Evolutionary conservation across 176 grass and related monocot genomes (phyloP).

Genomic region (Musa troglodytarum): DNA sequence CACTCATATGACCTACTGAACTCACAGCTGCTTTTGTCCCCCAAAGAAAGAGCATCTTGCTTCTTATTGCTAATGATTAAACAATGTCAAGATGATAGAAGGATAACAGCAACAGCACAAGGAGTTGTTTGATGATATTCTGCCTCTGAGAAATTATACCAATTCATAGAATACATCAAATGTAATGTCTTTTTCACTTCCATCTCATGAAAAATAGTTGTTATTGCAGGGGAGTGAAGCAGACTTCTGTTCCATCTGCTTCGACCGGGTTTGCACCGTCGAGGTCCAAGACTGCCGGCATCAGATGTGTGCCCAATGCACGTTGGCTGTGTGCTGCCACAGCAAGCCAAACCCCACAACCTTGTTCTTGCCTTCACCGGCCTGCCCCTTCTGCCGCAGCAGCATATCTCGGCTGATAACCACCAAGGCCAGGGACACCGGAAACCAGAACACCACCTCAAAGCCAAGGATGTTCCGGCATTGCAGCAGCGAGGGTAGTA

Average conservation of each 20-base stretch:
- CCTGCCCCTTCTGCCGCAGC: constrained; percentile 46
- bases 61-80: neutral
- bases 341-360: constrained; percentile 46
- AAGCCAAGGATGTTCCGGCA: constrained; percentile 24
- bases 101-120: neutral
- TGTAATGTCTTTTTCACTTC: neutral
- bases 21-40: too few species aligned
- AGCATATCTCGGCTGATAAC: constrained; percentile 30
- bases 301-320: constrained; percentile 51
- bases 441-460: constrained; percentile 18
- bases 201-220: neutral
- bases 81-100: neutral
- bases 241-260: constrained; percentile 43
- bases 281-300: constrained; percentile 40
- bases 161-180: neutral
- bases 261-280: constrained; percentile 34
- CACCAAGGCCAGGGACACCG: constrained; percentile 4
- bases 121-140: neutral
- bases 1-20: neutral
- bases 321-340: constrained; percentile 42
- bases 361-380: constrained; percentile 21
- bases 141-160: neutral
- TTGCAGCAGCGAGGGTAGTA: constrained; percentile 33
- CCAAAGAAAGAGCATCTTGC: neutral
- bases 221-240: constrained; percentile 18